These are phyloP conservation scores for Zoysia japonica DNA, from an alignment of 176 grass and related monocot genomes.

Conservation along the genomic window DNA sequence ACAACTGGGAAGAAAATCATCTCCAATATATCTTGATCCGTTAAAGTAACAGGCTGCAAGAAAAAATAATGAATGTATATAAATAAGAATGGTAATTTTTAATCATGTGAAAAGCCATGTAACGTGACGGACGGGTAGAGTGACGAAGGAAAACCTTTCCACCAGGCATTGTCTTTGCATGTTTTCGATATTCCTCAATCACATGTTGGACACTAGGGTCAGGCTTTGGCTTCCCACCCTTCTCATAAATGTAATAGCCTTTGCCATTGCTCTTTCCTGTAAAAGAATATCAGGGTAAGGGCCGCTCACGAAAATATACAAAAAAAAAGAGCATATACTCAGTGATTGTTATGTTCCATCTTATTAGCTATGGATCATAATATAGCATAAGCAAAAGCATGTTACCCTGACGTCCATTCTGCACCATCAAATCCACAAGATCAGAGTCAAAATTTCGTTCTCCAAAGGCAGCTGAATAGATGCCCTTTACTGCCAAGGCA, in stretches of 20 bases:
- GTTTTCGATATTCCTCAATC: constrained; percentile 73
- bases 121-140: background rate
- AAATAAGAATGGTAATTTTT: constrained; percentile 19
- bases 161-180: constrained; percentile 57
- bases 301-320: constrained; percentile 11
- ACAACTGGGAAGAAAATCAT: constrained; percentile 98
- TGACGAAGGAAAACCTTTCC: constrained; percentile 62
- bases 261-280: constrained; percentile 91
- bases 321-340: background rate
- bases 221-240: constrained; percentile 86
- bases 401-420: constrained; percentile 77
- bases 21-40: constrained; percentile 77
- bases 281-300: constrained; percentile 14
- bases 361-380: background rate
- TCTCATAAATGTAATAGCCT: constrained; percentile 95
- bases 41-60: constrained; percentile 71
- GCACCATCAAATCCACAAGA: constrained; percentile 58
- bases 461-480: constrained; percentile 62
- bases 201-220: constrained; percentile 77
- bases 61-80: constrained; percentile 3
- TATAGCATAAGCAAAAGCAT: constrained; percentile 24
- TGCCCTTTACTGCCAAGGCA: constrained; percentile 71
- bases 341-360: background rate
- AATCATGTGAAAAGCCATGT: constrained; percentile 25
- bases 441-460: constrained; percentile 49